Evolutionary conservation across 768 basidiomycete genomes (phyloP), one percentile per base, ranked within the genome.

Genomic region (Porphyrellus cyaneotinctus): DNA sequence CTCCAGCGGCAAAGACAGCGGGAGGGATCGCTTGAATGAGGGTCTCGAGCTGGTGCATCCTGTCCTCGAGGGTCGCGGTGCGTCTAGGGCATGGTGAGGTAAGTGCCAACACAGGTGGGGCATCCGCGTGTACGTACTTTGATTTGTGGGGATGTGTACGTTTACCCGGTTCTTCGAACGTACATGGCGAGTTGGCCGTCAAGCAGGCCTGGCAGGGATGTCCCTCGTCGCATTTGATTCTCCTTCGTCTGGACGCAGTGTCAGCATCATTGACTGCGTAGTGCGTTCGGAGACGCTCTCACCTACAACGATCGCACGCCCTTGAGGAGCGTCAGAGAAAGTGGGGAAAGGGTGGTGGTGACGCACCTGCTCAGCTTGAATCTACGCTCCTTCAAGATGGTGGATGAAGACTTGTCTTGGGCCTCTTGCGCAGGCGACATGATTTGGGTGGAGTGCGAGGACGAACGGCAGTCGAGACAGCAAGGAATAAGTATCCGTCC

Each of bases 251-350:
- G 59, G 7, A 43, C 24, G 45, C 30, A 3, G 20, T 17, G 6
- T 53, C n/a, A 51, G 38, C 22, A 47, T 10, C 31, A 37, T 4
- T 7, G 26, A 10, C n/a, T 20, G 31, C 3, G 1, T 2, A 32
- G 13, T 6, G 46, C n/a, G 15, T 36, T 41, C 53, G 30, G 31
- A 58, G 60, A 35, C 28, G 59, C 87, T 78, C 74, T 78, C 74
- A 91, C 88, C 90, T 83, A 75, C 90, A 92, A 54, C 90, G 87
- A 78, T 92, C 90, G 76, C 90, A 92, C 53, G 90, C 89, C 67
- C 90, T 91, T 58, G 31, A 52, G n/a, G 33, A 55, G 42, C 60
- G 30, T 59, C 23, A 59, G 51, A 38, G 43, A 41, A 37, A 39
- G 35, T 20, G 15, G 30, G 43, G 36, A 35, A 39, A 37, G 28